A percentile compares a stretch with the other conserved stretches of the same genome.
Evolutionary conservation across 2,329 filamentous ascomycete genomes (phyloP).

Genomic region (Colletotrichum noveboracense): DNA sequence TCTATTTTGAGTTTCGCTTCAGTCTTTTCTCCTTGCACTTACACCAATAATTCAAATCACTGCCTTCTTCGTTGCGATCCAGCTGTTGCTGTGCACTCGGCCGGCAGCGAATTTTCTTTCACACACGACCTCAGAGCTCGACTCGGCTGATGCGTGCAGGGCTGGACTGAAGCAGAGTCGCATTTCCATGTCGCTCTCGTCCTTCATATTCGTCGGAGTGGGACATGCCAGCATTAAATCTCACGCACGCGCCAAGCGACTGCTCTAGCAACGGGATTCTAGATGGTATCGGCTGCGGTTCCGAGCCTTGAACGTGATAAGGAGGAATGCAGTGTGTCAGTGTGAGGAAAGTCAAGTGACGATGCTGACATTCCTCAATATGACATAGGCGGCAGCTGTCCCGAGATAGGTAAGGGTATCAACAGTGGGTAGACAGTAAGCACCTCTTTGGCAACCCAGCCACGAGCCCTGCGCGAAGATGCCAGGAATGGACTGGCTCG

Average conservation of each 20-base stretch:
- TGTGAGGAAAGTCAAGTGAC: slow-evolving; percentile 6
- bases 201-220: not conserved
- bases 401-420: not conserved
- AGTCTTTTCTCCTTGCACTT: not conserved
- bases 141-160: not conserved
- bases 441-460: not conserved
- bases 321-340: not conserved
- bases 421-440: not conserved
- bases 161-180: not conserved
- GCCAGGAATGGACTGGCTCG: not conserved
- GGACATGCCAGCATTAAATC: not conserved
- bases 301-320: not conserved
- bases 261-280: not conserved
- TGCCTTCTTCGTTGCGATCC: not conserved
- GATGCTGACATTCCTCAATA: not conserved
- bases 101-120: not conserved
- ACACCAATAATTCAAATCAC: not conserved
- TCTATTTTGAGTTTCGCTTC: not conserved
- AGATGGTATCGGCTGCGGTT: not conserved
- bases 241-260: not conserved
- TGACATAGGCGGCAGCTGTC: not conserved
- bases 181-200: not conserved
- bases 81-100: not conserved
- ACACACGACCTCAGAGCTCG: not conserved
- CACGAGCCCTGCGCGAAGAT: not conserved